These are phyloP conservation scores for Nakazawaea holstii DNA, from an alignment of 805 yeast genomes.

Conservation along the genomic window DNA sequence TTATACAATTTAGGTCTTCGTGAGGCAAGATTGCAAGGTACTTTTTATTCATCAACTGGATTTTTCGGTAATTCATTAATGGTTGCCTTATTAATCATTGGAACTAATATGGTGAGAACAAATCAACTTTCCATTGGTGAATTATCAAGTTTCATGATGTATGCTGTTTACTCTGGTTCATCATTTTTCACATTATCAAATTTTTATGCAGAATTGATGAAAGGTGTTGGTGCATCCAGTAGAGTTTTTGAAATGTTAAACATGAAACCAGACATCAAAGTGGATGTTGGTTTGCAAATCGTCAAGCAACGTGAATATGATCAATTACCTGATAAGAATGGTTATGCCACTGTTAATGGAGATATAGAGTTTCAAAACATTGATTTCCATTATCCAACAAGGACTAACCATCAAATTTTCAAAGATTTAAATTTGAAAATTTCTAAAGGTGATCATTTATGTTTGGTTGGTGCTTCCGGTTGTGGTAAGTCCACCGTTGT, in stretches of 20 bases:
- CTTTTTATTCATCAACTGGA: conserved; percentile 74
- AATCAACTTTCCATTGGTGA: conserved; percentile 86
- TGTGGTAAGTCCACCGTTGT: conserved; percentile 91
- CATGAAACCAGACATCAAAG: conserved; percentile 64
- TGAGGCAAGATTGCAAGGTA: conserved; percentile 77
- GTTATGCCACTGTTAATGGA: conserved; percentile 31
- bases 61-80: conserved; percentile 79
- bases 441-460: conserved; percentile 78
- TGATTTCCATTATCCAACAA: conserved; percentile 75
- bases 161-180: conserved; percentile 90
- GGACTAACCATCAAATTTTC: conserved; percentile 69
- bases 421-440: conserved; percentile 53
- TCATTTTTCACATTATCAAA: conserved; percentile 87
- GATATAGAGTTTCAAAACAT: conserved; percentile 61
- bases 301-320: conserved; percentile 16
- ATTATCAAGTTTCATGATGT: conserved; percentile 88
- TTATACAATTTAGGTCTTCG: conserved; percentile 62
- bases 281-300: conserved; percentile 54
- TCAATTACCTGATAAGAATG: conserved; percentile 23
- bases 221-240: conserved; percentile 94
- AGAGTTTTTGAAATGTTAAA: conserved; percentile 84
- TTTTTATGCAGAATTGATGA: conserved; percentile 92
- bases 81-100: conserved; percentile 71
- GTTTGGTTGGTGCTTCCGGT: conserved; percentile 96
- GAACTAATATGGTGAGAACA: conserved; percentile 72